Evolutionary conservation across 805 yeast species (phyloP).

Genomic region (Schwanniomyces vanrijiae): DNA sequence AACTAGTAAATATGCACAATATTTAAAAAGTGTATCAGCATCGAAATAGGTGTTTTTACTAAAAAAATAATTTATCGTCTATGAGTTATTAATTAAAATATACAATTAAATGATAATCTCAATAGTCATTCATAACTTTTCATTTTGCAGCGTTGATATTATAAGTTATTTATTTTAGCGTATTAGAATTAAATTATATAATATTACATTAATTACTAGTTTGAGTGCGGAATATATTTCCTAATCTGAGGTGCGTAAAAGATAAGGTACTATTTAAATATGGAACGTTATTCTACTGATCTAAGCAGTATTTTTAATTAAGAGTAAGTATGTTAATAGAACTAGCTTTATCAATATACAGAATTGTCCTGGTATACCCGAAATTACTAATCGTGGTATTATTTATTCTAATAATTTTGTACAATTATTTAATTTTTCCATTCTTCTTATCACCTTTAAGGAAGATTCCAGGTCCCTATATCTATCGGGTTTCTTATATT

Average conservation of each 20-base stretch:
- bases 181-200: not conserved
- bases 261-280: not conserved
- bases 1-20: constrained; percentile 70
- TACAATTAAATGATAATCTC: not conserved
- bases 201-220: not conserved
- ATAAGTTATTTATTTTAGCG: not conserved
- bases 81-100: not conserved
- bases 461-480: constrained; percentile 57
- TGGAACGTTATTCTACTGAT: not conserved
- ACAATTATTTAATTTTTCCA: constrained; percentile 44
- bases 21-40: constrained; percentile 24
- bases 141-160: too few relatives aligned
- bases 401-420: constrained; percentile 8
- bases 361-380: not conserved
- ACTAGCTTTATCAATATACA: not conserved
- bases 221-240: not conserved
- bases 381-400: not conserved
- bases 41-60: not conserved
- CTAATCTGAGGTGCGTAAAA: not conserved
- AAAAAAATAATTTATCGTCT: not conserved
- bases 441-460: constrained; percentile 49
- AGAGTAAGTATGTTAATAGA: not conserved
- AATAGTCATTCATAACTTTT: too few relatives aligned
- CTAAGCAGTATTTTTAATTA: not conserved
- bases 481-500: constrained; percentile 44